Evolutionary conservation across 2,329 filamentous ascomycete genomes (phyloP).

Genomic region (Achaetomium macrosporum): DNA sequence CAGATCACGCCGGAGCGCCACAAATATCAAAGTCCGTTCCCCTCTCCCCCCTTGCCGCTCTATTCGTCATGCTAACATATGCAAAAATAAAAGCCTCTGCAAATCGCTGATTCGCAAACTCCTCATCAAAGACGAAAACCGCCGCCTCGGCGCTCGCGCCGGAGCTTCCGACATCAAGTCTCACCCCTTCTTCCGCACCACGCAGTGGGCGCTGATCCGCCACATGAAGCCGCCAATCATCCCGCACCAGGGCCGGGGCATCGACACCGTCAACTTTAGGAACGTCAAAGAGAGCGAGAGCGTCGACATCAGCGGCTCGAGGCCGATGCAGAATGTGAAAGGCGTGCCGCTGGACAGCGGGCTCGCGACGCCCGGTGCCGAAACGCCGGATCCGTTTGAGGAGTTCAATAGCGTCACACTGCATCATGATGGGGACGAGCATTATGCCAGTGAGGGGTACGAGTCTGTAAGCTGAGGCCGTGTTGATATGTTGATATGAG

Average conservation of each 20-base stretch:
- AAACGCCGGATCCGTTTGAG: conserved; percentile 81
- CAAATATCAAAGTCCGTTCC: conserved; percentile 82
- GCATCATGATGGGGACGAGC: conserved; percentile 88
- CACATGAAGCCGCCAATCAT: conserved; percentile 98
- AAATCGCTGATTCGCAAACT: conserved; percentile 95
- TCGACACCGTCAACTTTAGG: conserved; percentile 94
- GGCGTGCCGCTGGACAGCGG: conserved; percentile 84
- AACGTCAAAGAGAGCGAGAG: conserved; percentile 97
- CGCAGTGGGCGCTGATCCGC: conserved; percentile 92
- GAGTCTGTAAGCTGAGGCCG: not conserved
- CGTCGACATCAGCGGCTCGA: conserved; percentile 70
- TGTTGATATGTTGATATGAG: no score
- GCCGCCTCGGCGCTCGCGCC: conserved; percentile 84
- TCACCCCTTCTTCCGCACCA: conserved; percentile 92
- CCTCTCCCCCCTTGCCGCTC: not conserved
- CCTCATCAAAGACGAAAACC: conserved; percentile 95
- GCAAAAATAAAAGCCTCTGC: conserved; percentile 62
- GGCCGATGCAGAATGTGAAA: conserved; percentile 47
- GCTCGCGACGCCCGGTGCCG: conserved; percentile 75
- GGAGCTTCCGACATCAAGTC: conserved; percentile 95
- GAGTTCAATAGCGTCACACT: conserved; percentile 98
- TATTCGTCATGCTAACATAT: not conserved
- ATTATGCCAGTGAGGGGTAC: conserved; percentile 29
- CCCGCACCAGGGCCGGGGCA: conserved; percentile 79
- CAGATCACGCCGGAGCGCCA: conserved; percentile 76